Percentiles rank a stretch among this genome's conserved stretches.
phyloP scores from a whole-genome alignment of 805 yeast species.

The Barnettozyma botsteinii region DNA sequence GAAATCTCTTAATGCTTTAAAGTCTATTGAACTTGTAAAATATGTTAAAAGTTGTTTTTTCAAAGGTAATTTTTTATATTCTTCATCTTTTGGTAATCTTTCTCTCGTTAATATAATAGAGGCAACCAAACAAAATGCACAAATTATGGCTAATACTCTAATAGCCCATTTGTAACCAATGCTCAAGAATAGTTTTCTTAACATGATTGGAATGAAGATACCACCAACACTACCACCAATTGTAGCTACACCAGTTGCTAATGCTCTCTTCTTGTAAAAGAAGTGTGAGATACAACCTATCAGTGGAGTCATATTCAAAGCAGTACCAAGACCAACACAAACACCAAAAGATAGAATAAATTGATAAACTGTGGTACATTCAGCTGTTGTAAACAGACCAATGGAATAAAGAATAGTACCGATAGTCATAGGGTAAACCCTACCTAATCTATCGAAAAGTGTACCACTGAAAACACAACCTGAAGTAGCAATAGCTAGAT shows the following conservation, averaged over 20 bases:
- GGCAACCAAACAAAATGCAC: conserved; percentile 32
- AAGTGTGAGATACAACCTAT: conserved; percentile 61
- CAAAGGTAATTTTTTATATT: conserved; percentile 21
- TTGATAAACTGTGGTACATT: conserved; percentile 48
- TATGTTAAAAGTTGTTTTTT: conserved; percentile 22
- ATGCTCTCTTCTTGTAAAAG: conserved; percentile 55
- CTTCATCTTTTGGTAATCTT: conserved; percentile 33
- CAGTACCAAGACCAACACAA: conserved; percentile 53
- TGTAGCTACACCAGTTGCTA: conserved; percentile 46
- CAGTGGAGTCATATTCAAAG: conserved; percentile 55
- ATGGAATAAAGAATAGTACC: conserved; percentile 42
- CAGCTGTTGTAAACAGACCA: conserved; percentile 54
- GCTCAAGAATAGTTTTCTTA: conserved; percentile 41
- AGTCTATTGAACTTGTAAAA: conserved; percentile 27
- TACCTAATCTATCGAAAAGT: conserved; percentile 59
- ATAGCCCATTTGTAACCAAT: conserved; percentile 60
- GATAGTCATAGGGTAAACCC: conserved; percentile 36
- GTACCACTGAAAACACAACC: conserved; percentile 52
- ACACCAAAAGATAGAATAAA: conserved; percentile 57
- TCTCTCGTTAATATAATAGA: conserved; percentile 37
- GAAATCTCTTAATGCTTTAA: conserved; percentile 36
- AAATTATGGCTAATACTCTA: conserved; percentile 45
- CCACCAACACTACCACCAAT: conserved; percentile 59
- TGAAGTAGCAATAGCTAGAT: conserved; percentile 44
- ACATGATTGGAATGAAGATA: conserved; percentile 47